Evolutionary conservation across 129 eudicot genomes (phyloP).

Genomic region (Heracleum sosnowskyi): DNA sequence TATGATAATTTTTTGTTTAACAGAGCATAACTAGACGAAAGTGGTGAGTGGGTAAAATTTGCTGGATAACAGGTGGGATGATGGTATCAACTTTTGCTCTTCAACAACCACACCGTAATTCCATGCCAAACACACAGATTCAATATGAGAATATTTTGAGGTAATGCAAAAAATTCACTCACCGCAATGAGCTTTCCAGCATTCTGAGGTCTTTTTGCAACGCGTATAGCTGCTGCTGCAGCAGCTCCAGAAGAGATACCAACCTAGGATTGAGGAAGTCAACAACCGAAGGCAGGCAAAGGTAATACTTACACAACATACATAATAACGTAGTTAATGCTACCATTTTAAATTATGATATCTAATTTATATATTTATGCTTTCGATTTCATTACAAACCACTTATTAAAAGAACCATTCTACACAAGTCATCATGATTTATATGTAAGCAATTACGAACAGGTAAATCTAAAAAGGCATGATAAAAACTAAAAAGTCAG

Average conservation of each 20-base stretch:
- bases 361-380: neutral
- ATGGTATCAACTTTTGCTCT: neutral
- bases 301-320: neutral
- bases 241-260: constrained; percentile 39
- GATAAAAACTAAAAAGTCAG: neutral
- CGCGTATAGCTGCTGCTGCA: constrained; percentile 22
- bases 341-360: neutral
- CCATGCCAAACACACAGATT: neutral
- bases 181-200: constrained; percentile 32
- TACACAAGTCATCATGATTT: neutral
- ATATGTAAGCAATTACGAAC: neutral
- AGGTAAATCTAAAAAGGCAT: neutral
- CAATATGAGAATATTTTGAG: neutral
- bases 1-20: neutral
- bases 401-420: neutral
- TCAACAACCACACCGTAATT: neutral
- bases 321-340: neutral
- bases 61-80: neutral
- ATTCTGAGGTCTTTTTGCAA: constrained; percentile 31
- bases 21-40: neutral
- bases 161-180: neutral
- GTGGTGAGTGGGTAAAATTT: neutral
- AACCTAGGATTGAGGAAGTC: constrained; percentile 15
- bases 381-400: neutral
- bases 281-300: too few species aligned